phyloP scores from a whole-genome alignment of 164 flowering plant genomes.

The Macadamia integrifolia region DNA sequence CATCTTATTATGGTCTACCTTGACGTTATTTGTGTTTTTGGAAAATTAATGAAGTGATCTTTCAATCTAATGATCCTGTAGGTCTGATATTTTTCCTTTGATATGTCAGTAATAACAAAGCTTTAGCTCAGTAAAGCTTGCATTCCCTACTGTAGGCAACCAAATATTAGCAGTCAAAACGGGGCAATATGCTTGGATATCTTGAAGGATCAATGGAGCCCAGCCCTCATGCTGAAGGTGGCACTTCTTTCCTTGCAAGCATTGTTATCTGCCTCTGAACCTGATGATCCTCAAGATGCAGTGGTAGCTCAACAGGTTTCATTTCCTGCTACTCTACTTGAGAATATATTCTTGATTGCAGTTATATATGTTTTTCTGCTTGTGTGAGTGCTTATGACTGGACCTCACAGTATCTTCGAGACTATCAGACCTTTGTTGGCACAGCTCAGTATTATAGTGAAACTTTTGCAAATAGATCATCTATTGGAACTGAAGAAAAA shows the following conservation, averaged over 20 bases:
- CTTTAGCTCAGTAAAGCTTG: not conserved
- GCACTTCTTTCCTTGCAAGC: slow-evolving; percentile 95
- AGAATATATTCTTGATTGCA: not conserved
- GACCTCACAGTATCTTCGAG: slow-evolving; percentile 62
- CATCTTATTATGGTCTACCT: not conserved
- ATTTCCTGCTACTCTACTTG: not conserved
- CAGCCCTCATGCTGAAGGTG: slow-evolving; percentile 91
- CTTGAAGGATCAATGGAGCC: slow-evolving; percentile 98
- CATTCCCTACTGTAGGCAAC: not conserved
- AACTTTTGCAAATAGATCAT: slow-evolving; percentile 75
- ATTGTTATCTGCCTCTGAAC: slow-evolving; percentile 86
- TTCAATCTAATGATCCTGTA: no score
- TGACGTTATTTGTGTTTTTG: not conserved
- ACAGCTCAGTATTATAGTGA: slow-evolving; percentile 99
- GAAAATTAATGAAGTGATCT: not conserved
- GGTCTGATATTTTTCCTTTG: not conserved
- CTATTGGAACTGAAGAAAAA: slow-evolving; percentile 86
- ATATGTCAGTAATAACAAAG: not conserved
- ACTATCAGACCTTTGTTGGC: slow-evolving; percentile 70
- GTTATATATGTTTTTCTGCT: not conserved
- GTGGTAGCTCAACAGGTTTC: slow-evolving; percentile 94
- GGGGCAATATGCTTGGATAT: slow-evolving; percentile 98
- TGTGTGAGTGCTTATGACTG: not conserved
- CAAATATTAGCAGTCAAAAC: slow-evolving; percentile 90
- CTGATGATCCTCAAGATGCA: slow-evolving; percentile 99